Evolutionary conservation across 257 asterid genomes (phyloP), one percentile per base, ranked within the genome.

Genomic region (Gentiana dahurica): DNA sequence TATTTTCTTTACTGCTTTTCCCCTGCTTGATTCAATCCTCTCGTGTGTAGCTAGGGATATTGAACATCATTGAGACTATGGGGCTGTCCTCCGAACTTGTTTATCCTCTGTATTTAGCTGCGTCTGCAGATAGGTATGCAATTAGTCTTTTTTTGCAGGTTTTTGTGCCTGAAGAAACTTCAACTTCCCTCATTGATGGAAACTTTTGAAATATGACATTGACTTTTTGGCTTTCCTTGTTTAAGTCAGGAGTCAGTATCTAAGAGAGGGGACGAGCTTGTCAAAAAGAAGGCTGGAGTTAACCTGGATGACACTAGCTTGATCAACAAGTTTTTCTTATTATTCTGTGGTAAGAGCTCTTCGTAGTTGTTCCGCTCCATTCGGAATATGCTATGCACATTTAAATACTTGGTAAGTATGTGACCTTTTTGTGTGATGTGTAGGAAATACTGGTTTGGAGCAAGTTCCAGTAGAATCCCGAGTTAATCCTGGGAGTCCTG

Each of bases 191-290:
- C 55, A 38, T 24, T 51, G 36, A 54, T 51, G 48, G 50, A 45
- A 48, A 34, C 33, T 35, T 57, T 24, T 39, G 34, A 48, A 58
- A 48, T 56, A 36, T 69, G 61, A 69, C 63, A 15, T 49, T 45
- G 49, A 36, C 51, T 53, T 63, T 73, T 71, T 65, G 53, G 57
- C 53, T 53, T 64, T 48, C 57, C 63, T 53, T 59, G 49, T 71
- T 65, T 49, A 64, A 91, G 98, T 75, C 94, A 87, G 70, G 98
- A 85, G 64, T 65, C 86, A 55, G 92, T 87, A 55, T 73, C 80
- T 53, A 85, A 70, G 72, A 85, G 76, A 76, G 98, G 93, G 60
- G 95, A 91, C 75, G 89, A 88, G 74, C 86, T 83, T 55, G 69
- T 85, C 81, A 91, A 91, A 92, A 91, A 83, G 79, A 81, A 80